A percentile compares a stretch with the other conserved stretches of the same genome.
These are phyloP conservation scores for Metarhizium rileyi DNA, from an alignment of 2,329 filamentous ascomycete species.

Conservation along the genomic window DNA sequence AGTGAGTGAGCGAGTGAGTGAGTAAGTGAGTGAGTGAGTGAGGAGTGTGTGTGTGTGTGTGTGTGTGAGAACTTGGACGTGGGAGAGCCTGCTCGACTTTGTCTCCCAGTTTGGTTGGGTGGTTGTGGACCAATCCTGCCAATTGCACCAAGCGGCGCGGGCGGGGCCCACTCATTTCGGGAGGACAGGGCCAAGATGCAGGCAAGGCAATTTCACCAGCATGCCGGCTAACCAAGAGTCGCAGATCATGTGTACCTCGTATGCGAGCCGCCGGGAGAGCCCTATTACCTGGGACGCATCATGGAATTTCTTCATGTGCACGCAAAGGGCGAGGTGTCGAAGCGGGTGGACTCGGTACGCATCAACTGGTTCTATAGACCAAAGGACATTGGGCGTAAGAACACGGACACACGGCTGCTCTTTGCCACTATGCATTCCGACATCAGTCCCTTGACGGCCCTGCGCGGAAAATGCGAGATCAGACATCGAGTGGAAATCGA, in stretches of 20 bases:
- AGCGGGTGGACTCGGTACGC: constrained; percentile 74
- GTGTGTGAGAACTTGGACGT: neutral
- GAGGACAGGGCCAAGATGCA: constrained; percentile 15
- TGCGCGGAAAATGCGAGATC: constrained; percentile 90
- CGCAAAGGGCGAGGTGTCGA: constrained; percentile 59
- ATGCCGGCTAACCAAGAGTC: constrained; percentile 9
- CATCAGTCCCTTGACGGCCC: constrained; percentile 79
- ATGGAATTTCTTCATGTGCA: constrained; percentile 97
- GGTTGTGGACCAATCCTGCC: constrained; percentile 1
- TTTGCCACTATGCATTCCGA: constrained; percentile 99
- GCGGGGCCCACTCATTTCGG: constrained; percentile 8
- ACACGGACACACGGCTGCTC: constrained; percentile 80
- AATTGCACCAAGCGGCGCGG: constrained; percentile 7
- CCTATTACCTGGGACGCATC: constrained; percentile 93
- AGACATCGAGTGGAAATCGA: constrained; percentile 78
- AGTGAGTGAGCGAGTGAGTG: no score
- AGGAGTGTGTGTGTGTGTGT: neutral
- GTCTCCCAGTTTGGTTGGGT: constrained; percentile 1
- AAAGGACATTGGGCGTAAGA: constrained; percentile 88
- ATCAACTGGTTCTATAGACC: constrained; percentile 99
- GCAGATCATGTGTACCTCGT: constrained; percentile 83
- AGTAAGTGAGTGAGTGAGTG: no score
- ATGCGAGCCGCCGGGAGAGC: constrained; percentile 93
- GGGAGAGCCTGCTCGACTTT: neutral
- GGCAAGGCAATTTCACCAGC: constrained; percentile 10